These are phyloP conservation scores for Crithidia acanthocephali DNA, from an alignment of 208 protist species.

Conservation along the genomic window DNA sequence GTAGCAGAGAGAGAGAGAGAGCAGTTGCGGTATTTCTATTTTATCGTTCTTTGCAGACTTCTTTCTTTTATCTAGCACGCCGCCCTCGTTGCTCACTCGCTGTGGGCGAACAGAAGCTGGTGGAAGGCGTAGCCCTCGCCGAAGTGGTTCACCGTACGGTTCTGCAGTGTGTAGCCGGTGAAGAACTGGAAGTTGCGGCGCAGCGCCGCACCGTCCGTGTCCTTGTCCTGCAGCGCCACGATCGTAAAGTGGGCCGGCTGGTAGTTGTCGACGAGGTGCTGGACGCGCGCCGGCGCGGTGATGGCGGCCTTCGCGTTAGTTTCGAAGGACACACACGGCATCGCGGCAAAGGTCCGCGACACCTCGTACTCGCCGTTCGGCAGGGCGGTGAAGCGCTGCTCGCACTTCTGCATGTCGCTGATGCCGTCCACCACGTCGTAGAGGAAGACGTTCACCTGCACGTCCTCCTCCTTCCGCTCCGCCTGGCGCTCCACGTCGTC, in stretches of 20 bases:
- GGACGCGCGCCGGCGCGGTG: slow-evolving; percentile 36
- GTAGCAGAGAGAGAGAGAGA: too few relatives aligned
- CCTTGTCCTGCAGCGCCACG: slow-evolving; percentile 68
- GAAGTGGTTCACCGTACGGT: slow-evolving; percentile 76
- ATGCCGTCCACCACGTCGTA: slow-evolving; percentile 50
- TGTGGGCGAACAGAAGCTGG: slow-evolving; percentile 63
- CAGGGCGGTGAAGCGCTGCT: slow-evolving; percentile 43
- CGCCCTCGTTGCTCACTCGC: slow-evolving; percentile 14
- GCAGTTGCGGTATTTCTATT: not conserved
- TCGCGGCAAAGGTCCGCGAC: slow-evolving; percentile 50
- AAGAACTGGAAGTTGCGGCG: slow-evolving; percentile 47
- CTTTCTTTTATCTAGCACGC: not conserved
- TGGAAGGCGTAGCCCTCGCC: slow-evolving; percentile 83
- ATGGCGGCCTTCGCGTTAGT: slow-evolving; percentile 58
- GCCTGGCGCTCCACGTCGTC: slow-evolving; percentile 57
- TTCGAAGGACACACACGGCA: slow-evolving; percentile 72
- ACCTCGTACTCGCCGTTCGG: slow-evolving; percentile 66
- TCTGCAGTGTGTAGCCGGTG: slow-evolving; percentile 59
- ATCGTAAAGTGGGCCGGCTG: slow-evolving; percentile 69
- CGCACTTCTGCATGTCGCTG: slow-evolving; percentile 23
- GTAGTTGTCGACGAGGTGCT: slow-evolving; percentile 53
- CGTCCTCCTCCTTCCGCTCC: slow-evolving; percentile 51
- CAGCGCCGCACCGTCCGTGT: slow-evolving; percentile 29
- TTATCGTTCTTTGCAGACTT: slow-evolving; percentile 1
- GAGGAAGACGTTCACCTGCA: slow-evolving; percentile 84